Conservation (phyloP, 2,329 filamentous ascomycete species). For the Colletotrichum tofieldiae region DNA sequence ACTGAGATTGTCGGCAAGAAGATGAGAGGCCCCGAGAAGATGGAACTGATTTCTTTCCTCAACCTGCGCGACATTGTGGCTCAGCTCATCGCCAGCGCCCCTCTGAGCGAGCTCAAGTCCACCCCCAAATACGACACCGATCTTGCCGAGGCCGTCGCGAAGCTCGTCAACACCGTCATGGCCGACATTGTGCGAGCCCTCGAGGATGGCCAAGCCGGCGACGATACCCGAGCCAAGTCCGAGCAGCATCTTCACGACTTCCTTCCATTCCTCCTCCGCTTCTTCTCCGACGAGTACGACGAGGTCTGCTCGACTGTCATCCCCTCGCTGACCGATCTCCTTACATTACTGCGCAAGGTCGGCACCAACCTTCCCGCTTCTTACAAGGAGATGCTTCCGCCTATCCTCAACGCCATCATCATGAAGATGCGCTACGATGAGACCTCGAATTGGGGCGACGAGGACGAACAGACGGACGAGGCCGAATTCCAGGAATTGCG, state of each 20-base stretch:
- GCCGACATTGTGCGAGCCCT: slow-evolving; percentile 90
- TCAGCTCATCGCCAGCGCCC: slow-evolving; percentile 87
- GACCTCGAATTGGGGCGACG: slow-evolving; percentile 91
- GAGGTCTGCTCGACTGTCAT: slow-evolving; percentile 98
- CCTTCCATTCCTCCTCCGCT: slow-evolving; percentile 88
- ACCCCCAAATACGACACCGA: slow-evolving; percentile 95
- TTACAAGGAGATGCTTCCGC: slow-evolving; percentile 87
- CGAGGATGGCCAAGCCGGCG: slow-evolving; percentile 75
- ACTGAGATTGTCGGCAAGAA: slow-evolving; percentile 98
- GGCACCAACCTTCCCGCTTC: slow-evolving; percentile 76
- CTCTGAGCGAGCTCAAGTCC: slow-evolving; percentile 82
- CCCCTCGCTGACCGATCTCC: slow-evolving; percentile 90
- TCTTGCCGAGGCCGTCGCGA: slow-evolving; percentile 93
- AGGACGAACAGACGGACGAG: slow-evolving; percentile 96
- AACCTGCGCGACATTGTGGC: slow-evolving; percentile 89
- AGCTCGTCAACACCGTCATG: slow-evolving; percentile 92
- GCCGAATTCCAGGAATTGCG: slow-evolving; percentile 97
- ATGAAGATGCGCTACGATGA: slow-evolving; percentile 98
- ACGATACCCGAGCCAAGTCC: slow-evolving; percentile 79
- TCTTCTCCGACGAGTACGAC: slow-evolving; percentile 98
- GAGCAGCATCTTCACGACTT: slow-evolving; percentile 88
- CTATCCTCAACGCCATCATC: slow-evolving; percentile 92
- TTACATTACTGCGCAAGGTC: slow-evolving; percentile 90
- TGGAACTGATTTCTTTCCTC: slow-evolving; percentile 92
- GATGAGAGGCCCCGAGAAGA: slow-evolving; percentile 95